phyloP scores from a whole-genome alignment of 1,284 basidiomycete species.

The Marasmius tenuissimus region DNA sequence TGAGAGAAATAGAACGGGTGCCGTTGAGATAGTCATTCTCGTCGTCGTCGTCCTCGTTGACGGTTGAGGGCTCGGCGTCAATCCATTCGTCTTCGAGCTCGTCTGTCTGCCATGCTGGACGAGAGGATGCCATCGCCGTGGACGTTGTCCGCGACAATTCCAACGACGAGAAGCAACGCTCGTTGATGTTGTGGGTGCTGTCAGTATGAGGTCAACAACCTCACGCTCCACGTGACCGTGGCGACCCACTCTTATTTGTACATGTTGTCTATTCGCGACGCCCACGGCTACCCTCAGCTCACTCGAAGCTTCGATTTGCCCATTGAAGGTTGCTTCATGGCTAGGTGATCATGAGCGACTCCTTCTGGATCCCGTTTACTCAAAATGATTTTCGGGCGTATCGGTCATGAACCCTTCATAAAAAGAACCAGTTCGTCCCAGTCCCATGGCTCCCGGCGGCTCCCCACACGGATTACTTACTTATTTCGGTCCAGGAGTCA shows the following conservation, averaged over 20 bases:
- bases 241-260: background rate
- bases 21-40: conserved; percentile 20
- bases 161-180: conserved; percentile 1
- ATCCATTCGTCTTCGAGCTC: conserved; percentile 81
- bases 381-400: too few relatives aligned
- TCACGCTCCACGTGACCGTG: background rate
- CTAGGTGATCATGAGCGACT: too few relatives aligned
- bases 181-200: background rate
- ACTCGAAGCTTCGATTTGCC: too few relatives aligned
- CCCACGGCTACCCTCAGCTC: background rate
- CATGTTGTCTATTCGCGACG: background rate
- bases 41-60: conserved; percentile 39
- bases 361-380: too few relatives aligned
- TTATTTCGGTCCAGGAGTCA: too few relatives aligned
- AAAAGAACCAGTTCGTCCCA: too few relatives aligned
- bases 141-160: background rate
- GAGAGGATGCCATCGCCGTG: conserved; percentile 11
- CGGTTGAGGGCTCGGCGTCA: conserved; percentile 46
- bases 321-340: too few relatives aligned
- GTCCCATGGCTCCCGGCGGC: too few relatives aligned
- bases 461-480: too few relatives aligned
- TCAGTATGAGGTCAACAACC: background rate
- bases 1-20: conserved; percentile 60
- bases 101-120: conserved; percentile 77
- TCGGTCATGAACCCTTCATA: too few relatives aligned